Evolutionary conservation across 23 red algal genomes (phyloP), one percentile per base, ranked within the genome.

Genomic region (Pyropia haitanensis): DNA sequence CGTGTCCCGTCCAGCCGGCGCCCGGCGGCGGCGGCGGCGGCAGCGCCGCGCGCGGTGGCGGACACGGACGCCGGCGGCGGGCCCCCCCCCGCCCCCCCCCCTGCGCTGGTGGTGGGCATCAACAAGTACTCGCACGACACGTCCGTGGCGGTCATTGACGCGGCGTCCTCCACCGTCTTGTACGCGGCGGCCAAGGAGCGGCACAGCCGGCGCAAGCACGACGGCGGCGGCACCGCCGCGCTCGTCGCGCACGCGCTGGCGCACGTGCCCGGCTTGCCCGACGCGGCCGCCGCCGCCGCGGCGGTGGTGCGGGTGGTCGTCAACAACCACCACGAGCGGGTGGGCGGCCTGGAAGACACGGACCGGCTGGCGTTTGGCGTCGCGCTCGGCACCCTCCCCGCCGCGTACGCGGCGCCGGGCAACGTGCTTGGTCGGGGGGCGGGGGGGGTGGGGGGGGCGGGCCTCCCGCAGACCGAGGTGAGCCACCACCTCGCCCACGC

Each of bases 81-180:
- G 39, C 10, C 4, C 8, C 39, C 39, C 39, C 39, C 4, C 10
- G 5, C 39, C 8, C 8, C 58, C 2, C 18, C 60, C 27, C 70
- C 70, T 22, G 54, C 70, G 17, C 26, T 87, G 21, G 71, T 95
- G 14, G 54, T 95, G 29, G 90, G 90, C 39, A 54, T 95, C 18
- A 87, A 80, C 62, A 72, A 95, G 56, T 95, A 95, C 67, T 79
- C 71, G 5, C 90, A 95, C 60, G 90, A 95, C 61, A 65, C 90
- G 8, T 83, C 81, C n/a, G 49, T 87, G 29, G 82, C 81, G 49
- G 27, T 95, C 19, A 49, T 88, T 5, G 56, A 87, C 56, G 64
- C 72, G 14, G 19, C 52, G 20, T 52, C 81, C 18, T 80, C 80
- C 24, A 46, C 75, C 23, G 76, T 95, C 13, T 64, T 95, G 48